Conservation (phyloP, 2,329 filamentous ascomycete species). For the Dactylellina sp. region DNA sequence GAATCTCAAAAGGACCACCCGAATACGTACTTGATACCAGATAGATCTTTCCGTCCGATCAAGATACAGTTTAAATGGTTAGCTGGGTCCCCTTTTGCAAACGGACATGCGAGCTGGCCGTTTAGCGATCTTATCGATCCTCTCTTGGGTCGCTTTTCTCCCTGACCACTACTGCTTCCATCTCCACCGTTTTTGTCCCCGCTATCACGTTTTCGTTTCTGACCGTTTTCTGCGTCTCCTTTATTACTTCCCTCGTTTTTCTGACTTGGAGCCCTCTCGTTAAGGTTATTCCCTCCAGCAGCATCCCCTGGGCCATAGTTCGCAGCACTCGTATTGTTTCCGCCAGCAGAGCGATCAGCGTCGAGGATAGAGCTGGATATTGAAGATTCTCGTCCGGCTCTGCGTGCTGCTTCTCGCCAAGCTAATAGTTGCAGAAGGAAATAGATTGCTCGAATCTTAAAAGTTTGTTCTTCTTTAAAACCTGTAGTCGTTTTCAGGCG, state of each 20-base stretch:
- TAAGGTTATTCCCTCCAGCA: background rate
- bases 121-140: constrained; percentile 11
- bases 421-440: constrained; percentile 23
- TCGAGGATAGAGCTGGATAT: constrained; percentile 12
- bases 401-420: constrained; percentile 26
- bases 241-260: background rate
- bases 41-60: constrained; percentile 31
- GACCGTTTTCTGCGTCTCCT: background rate
- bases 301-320: background rate
- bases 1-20: background rate
- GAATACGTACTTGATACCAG: constrained; percentile 36
- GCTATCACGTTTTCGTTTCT: background rate
- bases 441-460: constrained; percentile 9
- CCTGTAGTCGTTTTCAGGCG: too few species aligned
- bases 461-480: background rate
- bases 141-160: constrained; percentile 4
- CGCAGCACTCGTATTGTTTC: background rate
- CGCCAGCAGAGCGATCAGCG: background rate
- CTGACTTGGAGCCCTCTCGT: too few species aligned
- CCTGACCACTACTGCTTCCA: background rate
- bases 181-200: background rate
- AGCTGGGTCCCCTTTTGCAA: constrained; percentile 26
- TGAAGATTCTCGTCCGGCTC: constrained; percentile 12
- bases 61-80: constrained; percentile 15
- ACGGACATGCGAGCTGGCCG: constrained; percentile 37